Evolutionary conservation across 345 rosid species (phyloP).

Genomic region (Boechera retrofracta): DNA sequence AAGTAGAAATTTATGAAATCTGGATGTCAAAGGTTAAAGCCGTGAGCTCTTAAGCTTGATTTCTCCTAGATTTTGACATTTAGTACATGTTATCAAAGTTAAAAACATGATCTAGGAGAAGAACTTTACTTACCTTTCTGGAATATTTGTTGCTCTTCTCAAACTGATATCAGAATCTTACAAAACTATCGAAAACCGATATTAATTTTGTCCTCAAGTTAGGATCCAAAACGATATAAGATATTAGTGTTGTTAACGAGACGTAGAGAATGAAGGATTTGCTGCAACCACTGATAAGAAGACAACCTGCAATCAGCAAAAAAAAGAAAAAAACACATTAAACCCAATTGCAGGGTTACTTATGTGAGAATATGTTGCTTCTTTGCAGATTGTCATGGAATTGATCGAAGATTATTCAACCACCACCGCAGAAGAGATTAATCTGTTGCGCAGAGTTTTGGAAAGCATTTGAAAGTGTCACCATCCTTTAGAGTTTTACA

Average conservation of each 20-base stretch:
- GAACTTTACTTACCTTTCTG: background rate
- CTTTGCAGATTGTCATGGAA: constrained; percentile 29
- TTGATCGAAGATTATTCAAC: background rate
- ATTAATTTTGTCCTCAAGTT: background rate
- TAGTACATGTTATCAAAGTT: background rate
- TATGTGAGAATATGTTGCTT: constrained; percentile 24
- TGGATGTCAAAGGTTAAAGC: background rate
- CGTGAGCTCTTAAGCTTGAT: background rate
- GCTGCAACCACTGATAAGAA: background rate
- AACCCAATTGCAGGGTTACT: background rate
- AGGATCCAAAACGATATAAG: background rate
- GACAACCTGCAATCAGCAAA: background rate
- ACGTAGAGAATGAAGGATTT: constrained; percentile 10
- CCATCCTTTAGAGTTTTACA: constrained; percentile 15
- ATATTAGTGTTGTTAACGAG: background rate
- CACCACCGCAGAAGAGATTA: constrained; percentile 4
- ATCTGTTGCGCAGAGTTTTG: constrained; percentile 27
- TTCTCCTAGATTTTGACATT: background rate
- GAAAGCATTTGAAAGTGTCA: constrained; percentile 8
- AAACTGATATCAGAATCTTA: background rate
- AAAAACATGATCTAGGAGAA: background rate
- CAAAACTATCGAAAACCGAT: background rate
- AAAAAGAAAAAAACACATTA: background rate
- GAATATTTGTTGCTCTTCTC: background rate
- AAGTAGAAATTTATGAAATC: background rate